Evolutionary conservation across 1,139 yeast genomes (phyloP), one percentile per base, ranked within the genome.

Genomic region (Geotrichum candidum): DNA sequence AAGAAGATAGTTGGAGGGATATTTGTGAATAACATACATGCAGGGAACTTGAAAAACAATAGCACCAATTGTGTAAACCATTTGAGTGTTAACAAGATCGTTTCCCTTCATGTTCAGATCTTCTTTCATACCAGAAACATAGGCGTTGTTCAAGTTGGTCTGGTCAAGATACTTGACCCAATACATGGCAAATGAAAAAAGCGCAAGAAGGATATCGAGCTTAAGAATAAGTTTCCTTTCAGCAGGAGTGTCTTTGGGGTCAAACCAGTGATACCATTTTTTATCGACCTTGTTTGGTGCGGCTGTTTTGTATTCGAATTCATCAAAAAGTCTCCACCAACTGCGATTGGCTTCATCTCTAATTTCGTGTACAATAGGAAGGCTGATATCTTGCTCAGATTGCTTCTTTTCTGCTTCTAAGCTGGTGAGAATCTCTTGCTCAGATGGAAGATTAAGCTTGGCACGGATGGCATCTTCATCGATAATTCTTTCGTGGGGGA

Each of bases 121-220:
- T 67, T 84, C 84, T 65, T 82, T 76, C 80, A 87, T 78, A 13
- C 87, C 86, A 22, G 87, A 82, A 56, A 86, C 85, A 70, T 87
- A 87, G n/a, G 91, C 90, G 69, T 84, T 85, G 61, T 83, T 82
- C 59, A 84, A 38, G 56, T 72, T 72, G 56, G 84, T 78, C 63
- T 82, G 82, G 71, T 87, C 92, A 59, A 87, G 76, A 62, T 84
- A 84, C 69, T 87, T 87, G 58, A 85, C 86, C 88, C 90, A 87
- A 72, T 85, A 86, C 25, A 86, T 83, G 74, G 84, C 74, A 67
- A 86, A 77, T 45, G 87, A 80, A 70, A 84, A 87, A 52, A 84
- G 73, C 3, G 87, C 82, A 65, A 87, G 76, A 54, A 85, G 69
- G 13, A 86, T 62, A 69, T 88, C 95, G 58, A 87, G 73, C 70